phyloP scores from a whole-genome alignment of 352 stramenopile species.

The Thraustochytrium sp. region DNA sequence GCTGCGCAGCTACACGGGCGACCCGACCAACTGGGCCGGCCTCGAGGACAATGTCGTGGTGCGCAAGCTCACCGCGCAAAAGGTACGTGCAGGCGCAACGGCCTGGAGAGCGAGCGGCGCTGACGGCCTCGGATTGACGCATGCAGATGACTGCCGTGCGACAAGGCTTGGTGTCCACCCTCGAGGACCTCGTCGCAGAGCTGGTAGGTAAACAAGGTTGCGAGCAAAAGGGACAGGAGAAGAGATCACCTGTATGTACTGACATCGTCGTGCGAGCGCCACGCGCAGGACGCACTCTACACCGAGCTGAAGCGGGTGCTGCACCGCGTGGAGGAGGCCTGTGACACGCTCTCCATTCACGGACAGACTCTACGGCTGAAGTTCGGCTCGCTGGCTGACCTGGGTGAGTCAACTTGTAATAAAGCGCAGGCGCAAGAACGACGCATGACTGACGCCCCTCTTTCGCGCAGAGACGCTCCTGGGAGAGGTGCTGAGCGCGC shows the following conservation, averaged over 20 bases:
- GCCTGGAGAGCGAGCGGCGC: not conserved
- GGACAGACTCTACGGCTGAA: too few species aligned
- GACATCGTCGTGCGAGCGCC: not conserved
- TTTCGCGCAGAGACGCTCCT: not conserved
- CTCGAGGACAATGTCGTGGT: not conserved
- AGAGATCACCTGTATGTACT: too few species aligned
- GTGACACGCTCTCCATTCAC: not conserved
- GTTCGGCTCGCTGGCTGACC: too few species aligned
- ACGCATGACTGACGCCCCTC: not conserved
- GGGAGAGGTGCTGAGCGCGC: not conserved
- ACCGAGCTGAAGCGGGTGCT: not conserved
- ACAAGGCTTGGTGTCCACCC: not conserved
- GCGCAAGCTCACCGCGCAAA: not conserved
- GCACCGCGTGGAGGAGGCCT: not conserved
- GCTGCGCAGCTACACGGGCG: constrained; percentile 7
- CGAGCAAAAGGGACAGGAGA: too few species aligned
- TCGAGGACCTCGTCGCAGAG: not conserved
- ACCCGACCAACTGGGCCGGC: not conserved
- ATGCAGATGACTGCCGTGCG: not conserved
- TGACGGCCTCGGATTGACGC: too few species aligned
- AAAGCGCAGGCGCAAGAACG: too few species aligned
- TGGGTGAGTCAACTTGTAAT: too few species aligned
- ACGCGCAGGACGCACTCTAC: not conserved
- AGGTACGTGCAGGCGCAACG: not conserved
- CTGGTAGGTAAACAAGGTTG: not conserved